Evolutionary conservation across 306 rosid species (phyloP), one percentile per base, ranked within the genome.

Genomic region (Prunus armeniaca): DNA sequence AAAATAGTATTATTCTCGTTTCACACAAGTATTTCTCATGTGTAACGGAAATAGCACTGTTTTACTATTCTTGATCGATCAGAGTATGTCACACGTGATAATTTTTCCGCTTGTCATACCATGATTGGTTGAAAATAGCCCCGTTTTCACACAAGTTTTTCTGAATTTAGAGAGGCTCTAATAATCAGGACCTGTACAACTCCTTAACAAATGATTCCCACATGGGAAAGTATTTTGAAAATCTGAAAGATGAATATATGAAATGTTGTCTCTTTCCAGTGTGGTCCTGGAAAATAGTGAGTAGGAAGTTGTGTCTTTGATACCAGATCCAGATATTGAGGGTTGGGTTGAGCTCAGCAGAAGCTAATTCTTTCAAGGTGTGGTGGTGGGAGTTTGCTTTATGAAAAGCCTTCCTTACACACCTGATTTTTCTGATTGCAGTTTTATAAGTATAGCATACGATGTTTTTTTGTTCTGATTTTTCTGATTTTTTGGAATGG

Each of bases 231-330:
- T 61, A 27, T 62, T 28, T 27, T 15, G 20, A 28, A 62, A 62
- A 28, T 28, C 67, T 62, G 14, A 62, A 62, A 62, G 67, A 62
- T 14, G 67, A 6, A 32, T 55, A 22, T 15, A 6, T 55, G 51
- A 17, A 52, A 13, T 71, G 52, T 55, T 12, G 60, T 20, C 6
- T 69, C 45, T 32, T 41, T 72, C 64, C 55, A 12, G 28, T 34
- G 76, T 38, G 76, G 67, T 22, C 76, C 67, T 57, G 66, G 55
- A 43, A 38, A 22, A 72, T 25, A 55, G 18, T 55, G 51, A 71
- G n/a, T 9, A 34, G 4, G 34, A 32, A 54, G 32, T 6, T 58
- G 24, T 58, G 41, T 38, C 8, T 71, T 13, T 22, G 32, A 22
- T 56, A 57, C 54, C 54, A 20, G 66, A 56, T 34, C 66, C 54